Conservation (phyloP, 768 basidiomycete genomes). For the Cyathus striatus region DNA sequence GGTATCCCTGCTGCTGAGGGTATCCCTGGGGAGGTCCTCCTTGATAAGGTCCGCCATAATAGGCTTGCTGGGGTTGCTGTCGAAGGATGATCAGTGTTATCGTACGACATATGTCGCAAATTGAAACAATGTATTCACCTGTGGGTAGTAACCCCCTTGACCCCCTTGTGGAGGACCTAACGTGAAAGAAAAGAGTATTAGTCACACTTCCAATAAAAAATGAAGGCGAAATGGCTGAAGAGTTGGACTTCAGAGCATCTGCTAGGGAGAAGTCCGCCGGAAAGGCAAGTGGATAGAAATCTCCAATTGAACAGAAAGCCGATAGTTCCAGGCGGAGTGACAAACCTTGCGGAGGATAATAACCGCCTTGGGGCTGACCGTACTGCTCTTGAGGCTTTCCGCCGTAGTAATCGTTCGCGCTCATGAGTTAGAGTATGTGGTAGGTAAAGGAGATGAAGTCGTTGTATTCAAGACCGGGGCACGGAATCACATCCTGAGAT, state of each 20-base stretch:
- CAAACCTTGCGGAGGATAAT: constrained; percentile 34
- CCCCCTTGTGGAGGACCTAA: constrained; percentile 48
- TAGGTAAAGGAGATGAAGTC: constrained; percentile 6
- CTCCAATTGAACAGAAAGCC: too few species aligned
- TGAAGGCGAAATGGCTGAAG: constrained; percentile 2
- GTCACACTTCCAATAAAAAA: constrained; percentile 3
- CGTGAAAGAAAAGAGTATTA: constrained; percentile 4
- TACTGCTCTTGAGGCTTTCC: constrained; percentile 46
- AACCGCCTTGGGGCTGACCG: constrained; percentile 38
- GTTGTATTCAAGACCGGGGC: constrained; percentile 5
- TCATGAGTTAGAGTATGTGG: constrained; percentile 36
- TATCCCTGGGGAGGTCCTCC: constrained; percentile 38
- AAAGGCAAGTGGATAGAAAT: too few species aligned
- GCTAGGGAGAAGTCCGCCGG: too few species aligned
- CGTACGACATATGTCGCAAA: neutral
- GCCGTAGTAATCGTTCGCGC: constrained; percentile 71
- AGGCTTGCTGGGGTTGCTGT: constrained; percentile 69
- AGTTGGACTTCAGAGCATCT: neutral
- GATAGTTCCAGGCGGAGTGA: too few species aligned
- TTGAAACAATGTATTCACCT: constrained; percentile 21
- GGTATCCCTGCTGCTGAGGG: constrained; percentile 51
- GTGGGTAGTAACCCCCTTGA: constrained; percentile 70
- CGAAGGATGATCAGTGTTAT: neutral
- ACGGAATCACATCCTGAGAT: constrained; percentile 7
- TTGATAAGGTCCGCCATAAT: constrained; percentile 42